Base-by-base conservation (phyloP, 257 asterid species). In the Euphrasia confusa region DNA sequence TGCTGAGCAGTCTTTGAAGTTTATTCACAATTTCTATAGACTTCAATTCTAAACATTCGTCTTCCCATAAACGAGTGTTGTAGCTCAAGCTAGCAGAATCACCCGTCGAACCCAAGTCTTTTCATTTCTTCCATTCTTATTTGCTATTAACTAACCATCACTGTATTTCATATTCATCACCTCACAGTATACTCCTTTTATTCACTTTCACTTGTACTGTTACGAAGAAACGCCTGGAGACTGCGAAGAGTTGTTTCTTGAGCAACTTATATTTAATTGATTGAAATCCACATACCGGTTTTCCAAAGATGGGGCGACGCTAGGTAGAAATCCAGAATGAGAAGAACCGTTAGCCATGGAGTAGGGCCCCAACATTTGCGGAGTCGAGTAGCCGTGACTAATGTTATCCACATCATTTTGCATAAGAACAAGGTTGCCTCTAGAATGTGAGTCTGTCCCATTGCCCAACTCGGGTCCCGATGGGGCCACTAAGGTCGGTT, bases 201-300 rank as follows among this genome's bases (percentile, higher is more conserved):
- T 57, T 57, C n/a, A 37, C 10, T n/a, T n/a, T 37, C 12, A 37
- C 42, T 37, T 37, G 35, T 14, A 10, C 2, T 21, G 56, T 69
- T 75, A 85, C 13, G 87, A 81, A 28, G 89, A 88, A 69, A 85
- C 70, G 42, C 84, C 91, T 7, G 87, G 80, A n/a, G 91, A 79
- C 24, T 90, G 82, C 10, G 91, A 76, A 17, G 89, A 83, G 69
- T 77, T 85, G 72, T 85, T 83, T 49, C 85, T 85, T 2, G 91
- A 76, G 79, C 90, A 72, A 70, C 87, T 80, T 56, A 73, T 67
- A 64, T 87, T 84, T 53, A 84, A 74, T 35, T 82, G 89, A 69
- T 76, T 75, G 49, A 75, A 77, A 50, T 79, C 64, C 33, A 83
- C 89, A 10, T 76, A 81, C 68, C 75, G 87, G 75, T 76, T 78